These are phyloP conservation scores for Pseudogymnoascus sp. DNA, from an alignment of 2,329 filamentous ascomycete genomes.

Conservation along the genomic window DNA sequence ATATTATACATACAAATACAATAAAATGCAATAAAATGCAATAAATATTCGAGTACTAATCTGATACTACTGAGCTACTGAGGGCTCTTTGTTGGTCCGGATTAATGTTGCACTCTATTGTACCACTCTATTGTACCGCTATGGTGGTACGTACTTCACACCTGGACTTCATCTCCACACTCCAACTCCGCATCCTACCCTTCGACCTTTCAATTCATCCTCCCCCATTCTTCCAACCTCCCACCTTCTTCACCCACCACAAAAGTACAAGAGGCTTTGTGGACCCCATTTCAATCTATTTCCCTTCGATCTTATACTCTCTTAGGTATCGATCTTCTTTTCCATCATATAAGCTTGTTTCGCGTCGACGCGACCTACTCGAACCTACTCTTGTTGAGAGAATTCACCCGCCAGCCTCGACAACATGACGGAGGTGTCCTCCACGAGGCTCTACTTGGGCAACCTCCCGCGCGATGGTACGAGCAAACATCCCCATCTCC, in stretches of 20 bases:
- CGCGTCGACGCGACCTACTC: background rate
- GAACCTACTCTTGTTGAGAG: background rate
- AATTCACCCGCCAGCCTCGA: background rate
- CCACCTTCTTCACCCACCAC: background rate
- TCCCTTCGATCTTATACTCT: background rate
- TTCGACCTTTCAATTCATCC: background rate
- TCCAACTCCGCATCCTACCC: background rate
- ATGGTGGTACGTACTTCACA: background rate
- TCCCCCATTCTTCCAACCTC: background rate
- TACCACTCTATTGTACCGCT: background rate
- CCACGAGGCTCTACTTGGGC: slow-evolving; percentile 92
- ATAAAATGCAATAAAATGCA: background rate
- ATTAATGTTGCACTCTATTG: background rate
- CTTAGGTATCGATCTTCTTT: background rate
- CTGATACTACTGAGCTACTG: background rate
- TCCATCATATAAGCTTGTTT: background rate
- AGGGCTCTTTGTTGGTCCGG: background rate
- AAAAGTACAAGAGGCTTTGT: background rate
- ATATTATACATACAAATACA: background rate
- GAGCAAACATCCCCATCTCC: slow-evolving; percentile 28
- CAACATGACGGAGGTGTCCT: slow-evolving; percentile 74
- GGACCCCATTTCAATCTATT: background rate
- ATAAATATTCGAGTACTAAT: background rate
- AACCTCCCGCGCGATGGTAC: slow-evolving; percentile 95
- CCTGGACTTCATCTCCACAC: background rate